phyloP scores from a whole-genome alignment of 2,329 filamentous ascomycete species.

The Aureobasidium vineae region DNA sequence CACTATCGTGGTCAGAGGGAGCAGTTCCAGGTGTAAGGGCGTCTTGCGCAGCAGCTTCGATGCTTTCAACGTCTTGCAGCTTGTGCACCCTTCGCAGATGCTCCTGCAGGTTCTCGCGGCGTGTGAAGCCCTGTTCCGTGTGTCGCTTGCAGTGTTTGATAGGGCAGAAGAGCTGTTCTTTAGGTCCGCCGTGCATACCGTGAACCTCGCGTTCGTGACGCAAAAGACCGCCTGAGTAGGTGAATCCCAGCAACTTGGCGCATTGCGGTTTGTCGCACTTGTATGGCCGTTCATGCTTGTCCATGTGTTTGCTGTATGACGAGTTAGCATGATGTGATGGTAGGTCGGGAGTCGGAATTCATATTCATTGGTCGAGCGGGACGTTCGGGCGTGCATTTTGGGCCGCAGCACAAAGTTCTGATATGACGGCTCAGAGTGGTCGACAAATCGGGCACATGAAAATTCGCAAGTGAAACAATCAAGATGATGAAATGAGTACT shows the following conservation, averaged over 20 bases:
- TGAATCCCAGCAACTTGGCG: slow-evolving; percentile 90
- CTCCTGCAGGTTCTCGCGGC: slow-evolving; percentile 91
- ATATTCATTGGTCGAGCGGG: slow-evolving; percentile 4
- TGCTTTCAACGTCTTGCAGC: slow-evolving; percentile 26
- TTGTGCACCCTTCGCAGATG: slow-evolving; percentile 84
- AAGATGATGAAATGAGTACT: slow-evolving; percentile 43
- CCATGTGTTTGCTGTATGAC: slow-evolving; percentile 82
- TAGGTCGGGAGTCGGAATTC: background rate
- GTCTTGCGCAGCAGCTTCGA: slow-evolving; percentile 26
- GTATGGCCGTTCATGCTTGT: slow-evolving; percentile 93
- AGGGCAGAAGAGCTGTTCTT: slow-evolving; percentile 83
- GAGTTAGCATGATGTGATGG: slow-evolving; percentile 30
- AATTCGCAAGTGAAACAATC: background rate
- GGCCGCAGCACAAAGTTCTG: background rate
- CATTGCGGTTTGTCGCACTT: slow-evolving; percentile 79
- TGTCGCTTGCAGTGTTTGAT: slow-evolving; percentile 78
- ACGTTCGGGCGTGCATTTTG: background rate
- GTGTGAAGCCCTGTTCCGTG: slow-evolving; percentile 75
- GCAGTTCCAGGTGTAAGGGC: slow-evolving; percentile 28
- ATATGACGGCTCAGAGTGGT: background rate
- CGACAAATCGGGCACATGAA: background rate
- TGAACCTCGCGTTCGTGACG: slow-evolving; percentile 94
- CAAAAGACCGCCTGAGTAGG: slow-evolving; percentile 85
- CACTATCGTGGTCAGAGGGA: slow-evolving; percentile 29
- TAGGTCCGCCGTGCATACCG: slow-evolving; percentile 81